phyloP scores from a whole-genome alignment of 1,139 yeast genomes.

The Candida neerlandica region DNA sequence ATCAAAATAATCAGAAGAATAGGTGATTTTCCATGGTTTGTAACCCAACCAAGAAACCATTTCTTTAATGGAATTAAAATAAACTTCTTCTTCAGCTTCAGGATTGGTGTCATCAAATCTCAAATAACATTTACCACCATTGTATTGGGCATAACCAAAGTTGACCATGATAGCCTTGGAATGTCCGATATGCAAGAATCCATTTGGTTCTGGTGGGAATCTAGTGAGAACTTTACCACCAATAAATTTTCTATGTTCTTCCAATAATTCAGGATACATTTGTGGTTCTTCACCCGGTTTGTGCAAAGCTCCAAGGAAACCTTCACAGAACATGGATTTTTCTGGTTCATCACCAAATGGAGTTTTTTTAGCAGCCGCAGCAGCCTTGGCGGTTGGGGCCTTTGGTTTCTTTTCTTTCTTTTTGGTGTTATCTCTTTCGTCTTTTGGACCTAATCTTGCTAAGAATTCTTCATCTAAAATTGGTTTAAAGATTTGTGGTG shows the following conservation, averaged over 20 bases:
- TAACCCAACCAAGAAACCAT: slow-evolving; percentile 95
- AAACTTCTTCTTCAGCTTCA: slow-evolving; percentile 95
- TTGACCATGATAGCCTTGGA: slow-evolving; percentile 97
- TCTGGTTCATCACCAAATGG: slow-evolving; percentile 27
- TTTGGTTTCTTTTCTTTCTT: slow-evolving; percentile 73
- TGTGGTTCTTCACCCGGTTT: slow-evolving; percentile 96
- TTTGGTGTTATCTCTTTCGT: slow-evolving; percentile 85
- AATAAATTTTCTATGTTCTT: slow-evolving; percentile 74
- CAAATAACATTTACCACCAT: slow-evolving; percentile 85
- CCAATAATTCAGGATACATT: slow-evolving; percentile 80
- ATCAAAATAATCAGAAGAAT: slow-evolving; percentile 95
- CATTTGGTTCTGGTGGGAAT: slow-evolving; percentile 99
- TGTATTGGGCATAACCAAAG: slow-evolving; percentile 87
- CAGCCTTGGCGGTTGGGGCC: slow-evolving; percentile 20
- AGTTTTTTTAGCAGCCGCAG: slow-evolving; percentile 23
- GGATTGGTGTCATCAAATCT: slow-evolving; percentile 98
- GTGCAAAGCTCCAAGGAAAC: slow-evolving; percentile 93
- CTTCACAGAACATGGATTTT: slow-evolving; percentile 91
- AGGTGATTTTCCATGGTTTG: slow-evolving; percentile 88
- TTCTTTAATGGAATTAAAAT: slow-evolving; percentile 78
- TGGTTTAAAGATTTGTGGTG: slow-evolving; percentile 84
- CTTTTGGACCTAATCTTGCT: slow-evolving; percentile 85
- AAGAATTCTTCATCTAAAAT: slow-evolving; percentile 75
- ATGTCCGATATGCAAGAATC: slow-evolving; percentile 95
- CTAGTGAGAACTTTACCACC: slow-evolving; percentile 86